A percentile compares a stretch with the other conserved stretches of the same genome.
These are phyloP conservation scores for Lasiodiplodia gonubiensis DNA, from an alignment of 2,329 filamentous ascomycete genomes.

Conservation along the genomic window DNA sequence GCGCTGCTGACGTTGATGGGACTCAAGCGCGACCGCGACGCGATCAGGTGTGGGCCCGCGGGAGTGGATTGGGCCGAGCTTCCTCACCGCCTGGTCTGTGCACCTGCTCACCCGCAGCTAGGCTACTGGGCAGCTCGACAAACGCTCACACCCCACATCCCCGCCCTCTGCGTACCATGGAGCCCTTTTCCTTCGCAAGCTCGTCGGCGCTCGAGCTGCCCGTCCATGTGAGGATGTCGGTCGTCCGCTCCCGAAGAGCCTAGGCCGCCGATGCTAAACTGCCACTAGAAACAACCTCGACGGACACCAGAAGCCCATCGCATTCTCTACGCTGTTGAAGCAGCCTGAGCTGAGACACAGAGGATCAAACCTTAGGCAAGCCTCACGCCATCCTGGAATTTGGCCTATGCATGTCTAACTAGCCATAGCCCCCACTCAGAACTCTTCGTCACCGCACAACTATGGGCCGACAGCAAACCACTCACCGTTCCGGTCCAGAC, in stretches of 20 bases:
- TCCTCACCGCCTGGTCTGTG: background rate
- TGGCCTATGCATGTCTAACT: background rate
- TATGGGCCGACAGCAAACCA: slow-evolving; percentile 96
- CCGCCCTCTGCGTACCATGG: slow-evolving; percentile 65
- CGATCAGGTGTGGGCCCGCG: slow-evolving; percentile 21
- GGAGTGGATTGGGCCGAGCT: background rate
- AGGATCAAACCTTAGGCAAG: slow-evolving; percentile 79
- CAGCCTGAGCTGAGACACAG: slow-evolving; percentile 82
- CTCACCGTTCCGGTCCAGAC: slow-evolving; percentile 92
- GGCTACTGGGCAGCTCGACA: slow-evolving; percentile 5
- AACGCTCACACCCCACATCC: background rate
- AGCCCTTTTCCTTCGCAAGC: slow-evolving; percentile 93
- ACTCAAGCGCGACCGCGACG: slow-evolving; percentile 4
- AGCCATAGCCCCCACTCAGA: slow-evolving; percentile 74
- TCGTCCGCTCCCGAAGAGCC: slow-evolving; percentile 33
- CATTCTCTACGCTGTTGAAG: slow-evolving; percentile 78
- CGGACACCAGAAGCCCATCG: slow-evolving; percentile 75
- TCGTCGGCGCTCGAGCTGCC: slow-evolving; percentile 82
- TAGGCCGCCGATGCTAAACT: slow-evolving; percentile 33
- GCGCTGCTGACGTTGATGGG: slow-evolving; percentile 20
- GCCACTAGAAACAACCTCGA: slow-evolving; percentile 71
- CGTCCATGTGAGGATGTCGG: slow-evolving; percentile 68
- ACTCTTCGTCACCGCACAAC: slow-evolving; percentile 88
- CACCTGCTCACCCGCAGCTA: background rate
- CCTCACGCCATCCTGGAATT: background rate